Percentiles rank a stretch among this genome's conserved stretches.
Evolutionary conservation across 1,284 basidiomycete genomes (phyloP).

Genomic region (Pterula multifida): DNA sequence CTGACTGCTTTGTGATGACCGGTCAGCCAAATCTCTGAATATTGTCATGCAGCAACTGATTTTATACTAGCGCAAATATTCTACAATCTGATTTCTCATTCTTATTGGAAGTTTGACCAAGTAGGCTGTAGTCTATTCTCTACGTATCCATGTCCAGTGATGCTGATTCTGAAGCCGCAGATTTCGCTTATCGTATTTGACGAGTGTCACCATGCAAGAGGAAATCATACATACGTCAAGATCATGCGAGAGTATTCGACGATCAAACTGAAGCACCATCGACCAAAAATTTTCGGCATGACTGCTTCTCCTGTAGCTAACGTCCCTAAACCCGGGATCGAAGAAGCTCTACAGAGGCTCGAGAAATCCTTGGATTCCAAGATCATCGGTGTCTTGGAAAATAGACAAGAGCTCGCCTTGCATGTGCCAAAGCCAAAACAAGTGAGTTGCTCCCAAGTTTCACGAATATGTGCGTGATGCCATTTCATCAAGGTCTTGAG

Average conservation of each 20-base stretch:
- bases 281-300: conserved; percentile 82
- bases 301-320: conserved; percentile 82
- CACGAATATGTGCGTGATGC: not conserved
- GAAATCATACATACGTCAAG: conserved; percentile 70
- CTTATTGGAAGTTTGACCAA: conserved; percentile 59
- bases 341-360: conserved; percentile 44
- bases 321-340: conserved; percentile 36
- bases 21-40: conserved; percentile 25
- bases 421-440: conserved; percentile 57
- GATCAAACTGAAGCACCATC: conserved; percentile 22
- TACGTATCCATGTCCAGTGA: conserved; percentile 2
- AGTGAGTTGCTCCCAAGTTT: conserved; percentile 22
- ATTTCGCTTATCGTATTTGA: conserved; percentile 74
- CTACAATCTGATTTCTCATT: conserved; percentile 66
- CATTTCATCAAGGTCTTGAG: conserved; percentile 34
- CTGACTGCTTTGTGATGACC: conserved; percentile 77
- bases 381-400: conserved; percentile 59
- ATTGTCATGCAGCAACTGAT: not conserved
- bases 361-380: conserved; percentile 62
- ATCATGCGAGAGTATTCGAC: conserved; percentile 73
- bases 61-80: conserved; percentile 59
- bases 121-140: conserved; percentile 17
- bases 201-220: conserved; percentile 70
- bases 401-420: conserved; percentile 47
- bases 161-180: conserved; percentile 19